These are phyloP conservation scores for Pyrus betulifolia DNA, from an alignment of 306 rosid genomes.

Conservation along the genomic window DNA sequence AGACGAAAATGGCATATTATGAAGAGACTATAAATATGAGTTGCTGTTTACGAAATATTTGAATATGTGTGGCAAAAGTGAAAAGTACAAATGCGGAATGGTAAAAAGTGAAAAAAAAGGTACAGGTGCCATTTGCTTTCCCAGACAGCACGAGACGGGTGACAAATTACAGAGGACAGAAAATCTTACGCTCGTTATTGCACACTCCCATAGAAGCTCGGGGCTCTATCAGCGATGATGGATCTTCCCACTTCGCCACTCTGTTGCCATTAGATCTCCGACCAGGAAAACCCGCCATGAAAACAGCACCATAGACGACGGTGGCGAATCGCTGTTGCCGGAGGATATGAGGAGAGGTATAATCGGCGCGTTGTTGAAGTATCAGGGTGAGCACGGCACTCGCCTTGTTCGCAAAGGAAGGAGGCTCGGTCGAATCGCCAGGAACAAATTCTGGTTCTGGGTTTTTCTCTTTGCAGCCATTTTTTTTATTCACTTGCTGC, in stretches of 20 bases:
- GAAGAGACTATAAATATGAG: no score
- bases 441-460: slow-evolving; percentile 42
- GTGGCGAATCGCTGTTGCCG: slow-evolving; percentile 31
- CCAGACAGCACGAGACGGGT: neutral
- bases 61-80: no score
- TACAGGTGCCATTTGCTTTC: no score
- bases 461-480: slow-evolving; percentile 35
- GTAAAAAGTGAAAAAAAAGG: no score
- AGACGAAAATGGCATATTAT: no score
- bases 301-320: slow-evolving; percentile 18
- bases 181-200: neutral
- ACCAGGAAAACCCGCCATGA: neutral
- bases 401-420: slow-evolving; percentile 58
- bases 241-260: neutral
- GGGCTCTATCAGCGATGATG: neutral
- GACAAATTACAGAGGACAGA: neutral
- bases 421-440: slow-evolving; percentile 54
- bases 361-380: neutral
- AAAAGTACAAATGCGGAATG: no score
- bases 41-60: no score
- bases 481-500: slow-evolving; percentile 39
- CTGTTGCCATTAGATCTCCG: neutral
- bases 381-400: slow-evolving; percentile 30
- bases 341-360: slow-evolving; percentile 41
- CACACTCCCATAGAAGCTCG: neutral